Conservation (phyloP, 2,329 filamentous ascomycete genomes). For the Scedosporium apiospermum region DNA sequence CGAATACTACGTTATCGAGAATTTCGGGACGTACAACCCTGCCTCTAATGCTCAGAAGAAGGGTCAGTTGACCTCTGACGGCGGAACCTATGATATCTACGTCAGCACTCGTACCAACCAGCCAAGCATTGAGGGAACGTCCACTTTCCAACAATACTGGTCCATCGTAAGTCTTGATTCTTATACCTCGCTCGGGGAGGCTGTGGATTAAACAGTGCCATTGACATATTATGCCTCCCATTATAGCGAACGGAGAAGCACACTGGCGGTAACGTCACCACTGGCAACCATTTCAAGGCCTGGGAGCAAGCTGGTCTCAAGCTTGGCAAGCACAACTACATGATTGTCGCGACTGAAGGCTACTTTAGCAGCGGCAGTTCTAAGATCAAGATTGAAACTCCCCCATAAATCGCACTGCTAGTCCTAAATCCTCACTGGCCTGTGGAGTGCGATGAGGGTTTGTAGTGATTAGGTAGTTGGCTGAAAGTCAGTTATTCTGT, state of each 20-base stretch:
- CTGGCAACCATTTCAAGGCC: slow-evolving; percentile 40
- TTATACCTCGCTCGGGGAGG: background rate
- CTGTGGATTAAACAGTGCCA: too few relatives aligned
- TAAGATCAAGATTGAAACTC: slow-evolving; percentile 30
- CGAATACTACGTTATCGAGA: slow-evolving; percentile 29
- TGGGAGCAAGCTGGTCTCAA: slow-evolving; percentile 38
- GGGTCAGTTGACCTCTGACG: slow-evolving; percentile 26
- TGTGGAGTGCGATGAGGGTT: too few relatives aligned
- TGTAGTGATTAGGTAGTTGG: too few relatives aligned
- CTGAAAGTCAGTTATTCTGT: too few relatives aligned
- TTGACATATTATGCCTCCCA: too few relatives aligned
- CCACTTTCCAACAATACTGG: slow-evolving; percentile 44
- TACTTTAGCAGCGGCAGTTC: slow-evolving; percentile 39
- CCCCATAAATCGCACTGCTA: background rate
- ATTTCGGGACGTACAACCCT: slow-evolving; percentile 26
- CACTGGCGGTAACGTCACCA: slow-evolving; percentile 38
- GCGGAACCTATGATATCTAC: slow-evolving; percentile 27
- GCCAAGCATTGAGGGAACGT: slow-evolving; percentile 37
- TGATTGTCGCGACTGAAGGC: slow-evolving; percentile 45
- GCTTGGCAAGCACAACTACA: slow-evolving; percentile 40
- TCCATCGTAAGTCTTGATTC: slow-evolving; percentile 21
- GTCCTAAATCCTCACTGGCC: too few relatives aligned
- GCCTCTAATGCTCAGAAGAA: slow-evolving; percentile 20
- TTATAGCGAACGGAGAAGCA: slow-evolving; percentile 32
- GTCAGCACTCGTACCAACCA: slow-evolving; percentile 26